Percentiles rank a stretch among this genome's conserved stretches.
Evolutionary conservation across 192 early-diverging fungal species (phyloP).

Genomic region (Chytriomyces hyalinus): DNA sequence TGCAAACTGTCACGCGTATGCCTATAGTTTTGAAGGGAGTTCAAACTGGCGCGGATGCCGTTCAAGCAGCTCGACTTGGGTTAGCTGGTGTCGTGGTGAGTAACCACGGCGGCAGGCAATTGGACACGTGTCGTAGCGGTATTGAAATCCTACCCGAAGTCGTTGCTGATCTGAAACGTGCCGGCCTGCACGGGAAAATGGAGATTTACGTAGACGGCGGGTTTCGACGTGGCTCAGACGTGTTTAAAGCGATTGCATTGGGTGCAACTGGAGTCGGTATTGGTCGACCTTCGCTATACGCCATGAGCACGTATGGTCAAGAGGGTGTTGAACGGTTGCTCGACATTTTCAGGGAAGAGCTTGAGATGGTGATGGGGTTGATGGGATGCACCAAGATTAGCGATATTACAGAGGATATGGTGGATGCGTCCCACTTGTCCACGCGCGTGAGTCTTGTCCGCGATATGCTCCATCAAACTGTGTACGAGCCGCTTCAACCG

Average conservation of each 20-base stretch:
- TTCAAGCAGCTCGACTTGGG: constrained; percentile 77
- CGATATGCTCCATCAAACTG: constrained; percentile 28
- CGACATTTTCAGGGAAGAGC: constrained; percentile 80
- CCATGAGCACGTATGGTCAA: constrained; percentile 81
- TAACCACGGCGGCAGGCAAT: constrained; percentile 98
- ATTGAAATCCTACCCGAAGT: constrained; percentile 92
- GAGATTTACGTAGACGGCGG: constrained; percentile 97
- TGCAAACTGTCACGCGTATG: constrained; percentile 79
- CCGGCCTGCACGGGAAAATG: constrained; percentile 36
- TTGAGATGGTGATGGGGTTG: constrained; percentile 69
- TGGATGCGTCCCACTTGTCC: constrained; percentile 31
- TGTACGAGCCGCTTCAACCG: constrained; percentile 40
- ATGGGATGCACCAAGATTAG: constrained; percentile 54
- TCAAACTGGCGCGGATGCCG: constrained; percentile 87
- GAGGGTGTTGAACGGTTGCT: constrained; percentile 78
- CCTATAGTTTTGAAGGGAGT: constrained; percentile 95
- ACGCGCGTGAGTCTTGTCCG: constrained; percentile 31
- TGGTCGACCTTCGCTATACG: constrained; percentile 75
- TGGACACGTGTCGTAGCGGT: constrained; percentile 78
- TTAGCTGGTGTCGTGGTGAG: constrained; percentile 86
- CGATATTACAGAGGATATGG: constrained; percentile 65
- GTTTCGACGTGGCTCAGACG: constrained; percentile 86
- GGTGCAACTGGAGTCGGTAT: constrained; percentile 91
- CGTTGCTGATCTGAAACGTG: constrained; percentile 64
- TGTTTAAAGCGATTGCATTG: constrained; percentile 94